phyloP scores from a whole-genome alignment of 306 rosid species.

The Datisca glomerata region DNA sequence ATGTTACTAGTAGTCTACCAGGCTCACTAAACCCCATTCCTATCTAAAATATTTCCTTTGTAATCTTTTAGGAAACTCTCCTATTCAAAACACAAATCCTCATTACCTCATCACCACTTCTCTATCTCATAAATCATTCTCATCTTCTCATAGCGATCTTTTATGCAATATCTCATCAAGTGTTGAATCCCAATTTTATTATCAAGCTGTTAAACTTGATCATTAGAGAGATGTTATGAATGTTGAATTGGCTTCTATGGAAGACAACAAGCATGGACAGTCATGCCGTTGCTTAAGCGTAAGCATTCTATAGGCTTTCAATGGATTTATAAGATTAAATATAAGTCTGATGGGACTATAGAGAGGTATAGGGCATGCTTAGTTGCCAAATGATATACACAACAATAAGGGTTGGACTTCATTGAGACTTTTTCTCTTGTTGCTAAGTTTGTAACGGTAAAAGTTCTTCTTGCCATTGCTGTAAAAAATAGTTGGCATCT shows the following conservation, averaged over 20 bases:
- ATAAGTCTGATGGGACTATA: neutral
- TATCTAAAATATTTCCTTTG: neutral
- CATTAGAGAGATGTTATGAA: neutral
- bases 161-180: neutral
- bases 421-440: neutral
- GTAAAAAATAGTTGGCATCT: neutral
- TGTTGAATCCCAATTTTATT: neutral
- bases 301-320: neutral
- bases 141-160: no score
- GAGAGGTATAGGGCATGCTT: neutral
- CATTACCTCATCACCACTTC: neutral
- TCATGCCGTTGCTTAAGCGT: neutral
- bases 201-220: neutral
- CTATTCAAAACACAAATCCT: neutral
- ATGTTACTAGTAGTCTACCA: no score
- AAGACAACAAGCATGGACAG: neutral
- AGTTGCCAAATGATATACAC: neutral
- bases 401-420: neutral
- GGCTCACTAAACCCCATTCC: neutral
- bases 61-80: neutral
- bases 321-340: no score
- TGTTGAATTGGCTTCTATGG: neutral
- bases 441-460: neutral
- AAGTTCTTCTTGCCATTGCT: neutral
- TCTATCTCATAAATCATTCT: neutral